Percentiles rank a stretch among this genome's conserved stretches.
phyloP scores from a whole-genome alignment of 1,284 basidiomycete species.

The Xerocomus nothofagi region DNA sequence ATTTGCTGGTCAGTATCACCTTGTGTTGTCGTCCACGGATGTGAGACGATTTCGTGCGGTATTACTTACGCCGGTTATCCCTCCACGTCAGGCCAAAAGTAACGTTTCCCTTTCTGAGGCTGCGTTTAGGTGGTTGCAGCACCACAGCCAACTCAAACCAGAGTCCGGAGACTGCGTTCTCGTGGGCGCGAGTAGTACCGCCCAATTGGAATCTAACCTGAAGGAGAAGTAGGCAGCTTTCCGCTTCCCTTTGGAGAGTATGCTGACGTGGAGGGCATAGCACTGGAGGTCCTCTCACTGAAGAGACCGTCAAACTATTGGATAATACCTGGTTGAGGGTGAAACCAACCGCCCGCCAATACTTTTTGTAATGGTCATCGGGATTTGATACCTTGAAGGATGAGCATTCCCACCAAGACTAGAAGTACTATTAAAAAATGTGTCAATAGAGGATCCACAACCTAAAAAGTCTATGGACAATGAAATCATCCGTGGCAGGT shows the following conservation, averaged over 20 bases:
- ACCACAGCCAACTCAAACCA: slow-evolving; percentile 33
- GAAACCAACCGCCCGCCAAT: slow-evolving; percentile 9
- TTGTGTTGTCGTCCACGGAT: background rate
- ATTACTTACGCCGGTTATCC: background rate
- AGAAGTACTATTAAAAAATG: background rate
- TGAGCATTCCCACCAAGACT: too few species aligned
- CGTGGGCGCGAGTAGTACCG: slow-evolving; percentile 39
- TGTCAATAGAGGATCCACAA: background rate
- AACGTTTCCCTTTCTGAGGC: slow-evolving; percentile 14
- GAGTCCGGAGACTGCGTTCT: slow-evolving; percentile 30
- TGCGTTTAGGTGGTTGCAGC: slow-evolving; percentile 37
- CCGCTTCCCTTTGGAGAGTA: background rate
- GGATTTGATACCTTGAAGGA: background rate
- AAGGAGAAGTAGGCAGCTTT: slow-evolving; percentile 7
- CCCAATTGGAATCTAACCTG: slow-evolving; percentile 30
- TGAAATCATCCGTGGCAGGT: background rate
- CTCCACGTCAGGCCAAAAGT: slow-evolving; percentile 13
- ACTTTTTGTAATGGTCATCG: background rate
- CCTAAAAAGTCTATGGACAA: background rate
- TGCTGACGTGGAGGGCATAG: slow-evolving; percentile 10
- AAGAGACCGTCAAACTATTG: slow-evolving; percentile 44
- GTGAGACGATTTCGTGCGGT: background rate
- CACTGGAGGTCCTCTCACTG: slow-evolving; percentile 51
- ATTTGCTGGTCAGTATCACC: slow-evolving; percentile 6
- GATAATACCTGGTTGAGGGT: slow-evolving; percentile 37